Percentiles rank a stretch among this genome's conserved stretches.
Evolutionary conservation across 306 rosid genomes (phyloP).

Genomic region (Rosa rugosa): DNA sequence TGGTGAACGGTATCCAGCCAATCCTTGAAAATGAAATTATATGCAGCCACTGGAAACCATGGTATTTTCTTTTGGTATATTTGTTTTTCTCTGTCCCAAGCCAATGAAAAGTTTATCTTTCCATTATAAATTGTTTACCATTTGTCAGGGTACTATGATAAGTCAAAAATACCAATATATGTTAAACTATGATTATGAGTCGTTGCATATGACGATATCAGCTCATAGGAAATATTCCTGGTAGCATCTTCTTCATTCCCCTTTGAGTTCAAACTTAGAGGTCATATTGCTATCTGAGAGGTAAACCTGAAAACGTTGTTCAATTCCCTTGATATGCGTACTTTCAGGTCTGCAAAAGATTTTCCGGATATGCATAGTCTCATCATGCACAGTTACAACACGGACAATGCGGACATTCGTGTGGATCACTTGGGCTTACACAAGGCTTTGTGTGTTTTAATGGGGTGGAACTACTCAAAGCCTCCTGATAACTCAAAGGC

Average conservation of each 20-base stretch:
- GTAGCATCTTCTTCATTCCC: conserved; percentile 36
- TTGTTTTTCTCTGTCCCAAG: neutral
- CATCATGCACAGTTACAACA: conserved; percentile 86
- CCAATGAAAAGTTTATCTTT: neutral
- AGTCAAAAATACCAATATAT: neutral
- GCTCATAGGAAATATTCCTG: conserved; percentile 3
- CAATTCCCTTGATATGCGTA: conserved; percentile 64
- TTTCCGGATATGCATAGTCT: conserved; percentile 91
- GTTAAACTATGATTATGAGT: neutral
- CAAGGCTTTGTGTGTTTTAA: conserved; percentile 90
- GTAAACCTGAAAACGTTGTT: conserved; percentile 55
- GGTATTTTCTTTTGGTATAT: neutral
- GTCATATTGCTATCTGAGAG: conserved; percentile 33
- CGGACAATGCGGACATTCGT: conserved; percentile 61
- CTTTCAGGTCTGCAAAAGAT: conserved; percentile 95
- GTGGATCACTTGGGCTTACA: conserved; percentile 97
- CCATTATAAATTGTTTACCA: conserved; percentile 2
- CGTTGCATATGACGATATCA: neutral
- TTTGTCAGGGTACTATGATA: neutral
- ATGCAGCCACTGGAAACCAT: neutral
- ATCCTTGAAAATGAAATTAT: neutral
- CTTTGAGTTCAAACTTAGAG: conserved; percentile 39
- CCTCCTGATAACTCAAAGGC: conserved; percentile 90
- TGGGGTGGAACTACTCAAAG: conserved; percentile 92
- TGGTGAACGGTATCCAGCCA: neutral